Percentiles rank a stretch among this genome's conserved stretches.
Evolutionary conservation across 208 protist species (phyloP).

Genomic region (Acanthamoeba lugdunensis): DNA sequence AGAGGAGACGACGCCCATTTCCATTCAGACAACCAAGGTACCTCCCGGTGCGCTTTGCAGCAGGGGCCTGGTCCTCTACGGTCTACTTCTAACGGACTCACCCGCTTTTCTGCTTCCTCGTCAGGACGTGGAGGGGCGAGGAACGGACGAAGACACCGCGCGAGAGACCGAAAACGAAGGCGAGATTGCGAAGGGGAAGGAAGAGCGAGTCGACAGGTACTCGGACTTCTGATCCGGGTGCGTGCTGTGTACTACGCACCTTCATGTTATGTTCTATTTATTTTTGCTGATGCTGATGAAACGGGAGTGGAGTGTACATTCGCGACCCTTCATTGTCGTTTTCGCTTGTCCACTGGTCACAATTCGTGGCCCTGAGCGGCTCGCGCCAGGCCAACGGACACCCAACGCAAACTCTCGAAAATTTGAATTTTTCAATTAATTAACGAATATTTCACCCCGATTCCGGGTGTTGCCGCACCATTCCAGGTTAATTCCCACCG

Average conservation of each 20-base stretch:
- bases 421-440: background rate
- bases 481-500: background rate
- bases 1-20: background rate
- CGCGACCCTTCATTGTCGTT: no score
- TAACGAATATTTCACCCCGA: background rate
- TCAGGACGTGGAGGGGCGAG: background rate
- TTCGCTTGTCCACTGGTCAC: no score
- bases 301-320: background rate
- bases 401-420: background rate
- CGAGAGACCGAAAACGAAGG: background rate
- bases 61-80: no score
- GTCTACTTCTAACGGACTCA: no score
- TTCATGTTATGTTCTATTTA: background rate
- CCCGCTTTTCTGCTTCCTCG: background rate
- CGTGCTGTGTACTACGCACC: no score
- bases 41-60: no score
- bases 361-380: no score
- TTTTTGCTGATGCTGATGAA: background rate
- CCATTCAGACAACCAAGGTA: slow-evolving; percentile 6
- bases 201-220: background rate
- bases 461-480: background rate
- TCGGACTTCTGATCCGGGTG: no score
- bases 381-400: background rate
- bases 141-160: background rate
- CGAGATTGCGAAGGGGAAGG: background rate